Base-by-base conservation (phyloP, 768 basidiomycete genomes). In the Xerocomus brunneocitrinus region DNA sequence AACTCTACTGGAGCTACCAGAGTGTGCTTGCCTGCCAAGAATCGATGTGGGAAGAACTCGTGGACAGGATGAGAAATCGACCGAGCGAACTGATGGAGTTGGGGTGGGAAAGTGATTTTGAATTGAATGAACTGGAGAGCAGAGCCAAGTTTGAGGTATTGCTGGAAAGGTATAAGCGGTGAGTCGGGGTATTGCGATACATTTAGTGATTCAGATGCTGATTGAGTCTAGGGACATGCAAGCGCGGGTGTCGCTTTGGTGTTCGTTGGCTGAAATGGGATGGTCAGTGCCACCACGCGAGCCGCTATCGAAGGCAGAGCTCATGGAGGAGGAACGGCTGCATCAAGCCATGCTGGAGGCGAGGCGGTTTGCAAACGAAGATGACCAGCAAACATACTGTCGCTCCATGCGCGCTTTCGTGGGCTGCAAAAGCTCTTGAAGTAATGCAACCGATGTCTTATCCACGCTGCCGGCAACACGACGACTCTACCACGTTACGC, bases 31-130 rank as follows among this genome's bases (percentile, higher is more conserved):
- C 82, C 12, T 85, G 83, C 58, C 79, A 84, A 65, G 86, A 87
- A 62, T 79, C 84, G 28, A 85, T 88, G 84, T 88, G 85, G 85
- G 85, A 87, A 56, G 84, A 85, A 50, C 73, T 88, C 46, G 78
- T 79, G 58, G 79, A 83, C 56, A 76, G 80, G 55, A 74, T 84
- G 66, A 73, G 81, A 47, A 84, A 85, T 59, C 72, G 77, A 50
- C 77, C 74, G 43, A 73, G 75, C 6, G 77, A 81, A 53, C 67
- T 87, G 27, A 65, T 70, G 50, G 76, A 75, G 14, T 76, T 81
- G 61, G 85, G 85, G n/a, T 88, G 86, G 85, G 83, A 86, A 31
- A 82, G 78, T 56, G 83, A 85, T 53, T 77, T 80, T 48, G 82
- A 85, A 58, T 67, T 84, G 43, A 79, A 76, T 58, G 79, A 81